Evolutionary conservation across 768 basidiomycete species (phyloP), one percentile per base, ranked within the genome.

Genomic region (Suillus decipiens): DNA sequence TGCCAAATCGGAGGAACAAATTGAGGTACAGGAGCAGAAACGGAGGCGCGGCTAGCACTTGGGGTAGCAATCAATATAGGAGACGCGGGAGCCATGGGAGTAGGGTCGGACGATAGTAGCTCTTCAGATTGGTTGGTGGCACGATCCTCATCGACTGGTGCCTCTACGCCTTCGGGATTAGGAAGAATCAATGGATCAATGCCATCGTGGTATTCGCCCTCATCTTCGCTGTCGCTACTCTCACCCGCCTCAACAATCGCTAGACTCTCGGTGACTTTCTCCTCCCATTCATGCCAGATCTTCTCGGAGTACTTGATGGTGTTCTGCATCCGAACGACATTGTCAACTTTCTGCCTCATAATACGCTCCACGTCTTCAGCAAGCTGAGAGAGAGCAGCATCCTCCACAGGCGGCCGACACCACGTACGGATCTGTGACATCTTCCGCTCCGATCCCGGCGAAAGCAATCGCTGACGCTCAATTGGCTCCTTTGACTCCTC

Each of bases 271-370:
- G 87, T 89, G 15, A 97, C 89, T 68, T 86, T 88, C 70, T 92
- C 90, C 76, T 98, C 91, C 96, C 96, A 99, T 77, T 99, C 97
- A 69, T 90, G 90, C 80, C 96, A 89, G 36, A 97, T 92, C 79
- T 96, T 96, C 80, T 99, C 97, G 45, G 95, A 89, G 75, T 99
- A 99, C 60, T 93, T 84, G 68, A 99, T 95, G 22, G 95, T 98
- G 72, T 96, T 97, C 76, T 96, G 93, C 88, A 99, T 88, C 43
- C 97, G 88, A 66, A 94, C 91, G 56, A 98, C 93, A 67, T 90
- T 95, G 75, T 96, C 95, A 66, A 95, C 86, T 82, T 99, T 99
- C 76, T 93, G 89, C 37, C 93, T 83, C 84, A 96, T 92, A 57
- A 96, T 83, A 41, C 92, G 86, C 68, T 96, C 95, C 9, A 89